Evolutionary conservation across 768 basidiomycete species (phyloP).

Genomic region (Trichaptum fuscoviolaceum): DNA sequence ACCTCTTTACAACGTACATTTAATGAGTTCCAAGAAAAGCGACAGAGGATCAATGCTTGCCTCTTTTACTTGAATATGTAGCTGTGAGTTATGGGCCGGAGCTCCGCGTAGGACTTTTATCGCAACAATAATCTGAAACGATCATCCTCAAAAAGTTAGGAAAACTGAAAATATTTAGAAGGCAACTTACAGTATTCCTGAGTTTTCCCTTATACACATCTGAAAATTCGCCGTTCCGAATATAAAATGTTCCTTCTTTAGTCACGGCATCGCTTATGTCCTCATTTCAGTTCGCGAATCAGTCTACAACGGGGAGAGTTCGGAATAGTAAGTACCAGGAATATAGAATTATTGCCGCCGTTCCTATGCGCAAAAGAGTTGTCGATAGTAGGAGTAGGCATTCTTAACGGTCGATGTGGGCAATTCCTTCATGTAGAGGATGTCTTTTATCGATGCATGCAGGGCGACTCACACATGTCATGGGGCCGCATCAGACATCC

Average conservation of each 20-base stretch:
- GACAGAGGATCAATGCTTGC: conserved; percentile 3
- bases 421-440: background rate
- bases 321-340: background rate
- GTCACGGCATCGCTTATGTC: background rate
- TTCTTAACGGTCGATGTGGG: background rate
- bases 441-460: background rate
- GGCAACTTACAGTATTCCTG: background rate
- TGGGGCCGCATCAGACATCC: too few species aligned
- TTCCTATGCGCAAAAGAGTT: background rate
- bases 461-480: too few species aligned
- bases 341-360: background rate
- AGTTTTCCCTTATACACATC: background rate
- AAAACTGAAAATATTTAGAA: background rate
- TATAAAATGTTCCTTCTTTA: background rate
- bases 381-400: background rate
- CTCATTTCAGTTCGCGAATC: background rate
- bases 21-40: background rate
- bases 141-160: background rate
- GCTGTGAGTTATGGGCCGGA: conserved; percentile 13
- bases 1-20: conserved; percentile 5
- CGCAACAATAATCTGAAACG: conserved; percentile 11
- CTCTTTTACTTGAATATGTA: conserved; percentile 10
- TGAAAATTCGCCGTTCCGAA: conserved; percentile 2
- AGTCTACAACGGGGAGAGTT: background rate
- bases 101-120: conserved; percentile 20